Percentiles rank a stretch among this genome's conserved stretches.
These are phyloP conservation scores for Alisma plantagoaquatica DNA, from an alignment of 106 monocot genomes.

Conservation along the genomic window DNA sequence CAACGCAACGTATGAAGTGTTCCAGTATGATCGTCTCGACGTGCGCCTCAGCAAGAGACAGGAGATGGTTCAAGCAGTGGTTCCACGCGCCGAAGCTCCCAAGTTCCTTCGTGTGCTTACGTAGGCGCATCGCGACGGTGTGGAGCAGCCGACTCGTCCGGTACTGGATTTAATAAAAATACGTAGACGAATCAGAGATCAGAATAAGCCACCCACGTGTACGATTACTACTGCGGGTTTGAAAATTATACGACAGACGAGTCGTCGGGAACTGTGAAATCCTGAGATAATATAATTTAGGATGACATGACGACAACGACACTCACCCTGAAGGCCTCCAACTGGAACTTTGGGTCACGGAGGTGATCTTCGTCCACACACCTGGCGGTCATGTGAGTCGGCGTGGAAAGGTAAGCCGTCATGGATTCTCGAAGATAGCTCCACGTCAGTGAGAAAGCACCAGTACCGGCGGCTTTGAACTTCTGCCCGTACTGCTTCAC, in stretches of 20 bases:
- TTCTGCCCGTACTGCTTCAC: constrained; percentile 89
- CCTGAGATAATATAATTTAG: too few relatives aligned
- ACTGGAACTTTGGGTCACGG: constrained; percentile 82
- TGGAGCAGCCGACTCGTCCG: constrained; percentile 92
- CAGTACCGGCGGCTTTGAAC: constrained; percentile 81
- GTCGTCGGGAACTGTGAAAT: too few relatives aligned
- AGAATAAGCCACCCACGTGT: not conserved
- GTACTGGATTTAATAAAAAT: constrained; percentile 32
- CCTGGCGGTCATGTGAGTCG: constrained; percentile 78
- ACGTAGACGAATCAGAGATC: too few relatives aligned
- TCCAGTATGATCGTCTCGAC: constrained; percentile 90
- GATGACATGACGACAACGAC: not conserved
- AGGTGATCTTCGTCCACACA: constrained; percentile 95
- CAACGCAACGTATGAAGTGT: constrained; percentile 66
- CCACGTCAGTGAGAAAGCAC: constrained; percentile 77
- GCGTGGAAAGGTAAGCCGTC: constrained; percentile 61
- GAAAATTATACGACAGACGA: too few relatives aligned
- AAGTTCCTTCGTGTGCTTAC: constrained; percentile 67
- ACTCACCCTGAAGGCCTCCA: constrained; percentile 91
- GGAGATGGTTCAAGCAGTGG: constrained; percentile 88
- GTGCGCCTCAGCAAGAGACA: constrained; percentile 91
- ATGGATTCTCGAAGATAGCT: constrained; percentile 92
- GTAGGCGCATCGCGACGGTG: constrained; percentile 54
- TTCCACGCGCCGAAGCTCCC: constrained; percentile 97
- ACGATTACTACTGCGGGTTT: not conserved